phyloP scores from a whole-genome alignment of 1,284 basidiomycete species.

The Bothia castanella region DNA sequence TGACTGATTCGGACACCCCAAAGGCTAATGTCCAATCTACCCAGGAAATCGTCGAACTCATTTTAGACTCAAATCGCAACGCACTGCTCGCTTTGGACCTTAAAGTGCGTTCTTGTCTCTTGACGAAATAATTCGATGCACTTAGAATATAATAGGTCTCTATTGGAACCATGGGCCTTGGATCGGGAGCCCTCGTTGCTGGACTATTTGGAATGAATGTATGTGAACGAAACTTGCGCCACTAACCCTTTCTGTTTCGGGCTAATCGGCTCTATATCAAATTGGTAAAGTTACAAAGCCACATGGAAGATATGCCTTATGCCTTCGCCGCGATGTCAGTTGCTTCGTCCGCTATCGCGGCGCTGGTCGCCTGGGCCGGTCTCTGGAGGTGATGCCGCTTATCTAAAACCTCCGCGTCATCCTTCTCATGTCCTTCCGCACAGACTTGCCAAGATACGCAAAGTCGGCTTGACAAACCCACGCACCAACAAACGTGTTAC shows the following conservation, averaged over 20 bases:
- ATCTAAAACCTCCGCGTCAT: slow-evolving; percentile 13
- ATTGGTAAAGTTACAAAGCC: slow-evolving; percentile 56
- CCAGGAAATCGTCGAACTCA: slow-evolving; percentile 96
- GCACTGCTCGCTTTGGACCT: slow-evolving; percentile 88
- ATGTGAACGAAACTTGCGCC: slow-evolving; percentile 33
- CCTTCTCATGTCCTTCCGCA: slow-evolving; percentile 7
- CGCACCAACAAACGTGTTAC: slow-evolving; percentile 16
- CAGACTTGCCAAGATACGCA: slow-evolving; percentile 47
- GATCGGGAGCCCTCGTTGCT: slow-evolving; percentile 87
- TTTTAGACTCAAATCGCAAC: slow-evolving; percentile 95
- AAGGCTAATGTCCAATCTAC: slow-evolving; percentile 92
- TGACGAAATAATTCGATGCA: slow-evolving; percentile 4
- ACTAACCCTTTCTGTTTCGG: slow-evolving; percentile 21
- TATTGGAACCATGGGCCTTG: slow-evolving; percentile 92
- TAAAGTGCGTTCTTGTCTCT: slow-evolving; percentile 48
- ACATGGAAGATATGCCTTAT: slow-evolving; percentile 63
- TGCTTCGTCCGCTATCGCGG: slow-evolving; percentile 49
- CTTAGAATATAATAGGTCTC: slow-evolving; percentile 55
- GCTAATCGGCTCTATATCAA: slow-evolving; percentile 20
- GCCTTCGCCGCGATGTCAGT: slow-evolving; percentile 66
- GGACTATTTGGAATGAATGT: slow-evolving; percentile 97
- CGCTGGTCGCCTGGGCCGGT: slow-evolving; percentile 56
- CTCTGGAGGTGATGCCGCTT: slow-evolving; percentile 49
- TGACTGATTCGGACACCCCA: slow-evolving; percentile 1
- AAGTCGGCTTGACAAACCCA: slow-evolving; percentile 51